Base-by-base conservation (phyloP, 1,284 basidiomycete genomes). In the Cystobasidium slooffiae region DNA sequence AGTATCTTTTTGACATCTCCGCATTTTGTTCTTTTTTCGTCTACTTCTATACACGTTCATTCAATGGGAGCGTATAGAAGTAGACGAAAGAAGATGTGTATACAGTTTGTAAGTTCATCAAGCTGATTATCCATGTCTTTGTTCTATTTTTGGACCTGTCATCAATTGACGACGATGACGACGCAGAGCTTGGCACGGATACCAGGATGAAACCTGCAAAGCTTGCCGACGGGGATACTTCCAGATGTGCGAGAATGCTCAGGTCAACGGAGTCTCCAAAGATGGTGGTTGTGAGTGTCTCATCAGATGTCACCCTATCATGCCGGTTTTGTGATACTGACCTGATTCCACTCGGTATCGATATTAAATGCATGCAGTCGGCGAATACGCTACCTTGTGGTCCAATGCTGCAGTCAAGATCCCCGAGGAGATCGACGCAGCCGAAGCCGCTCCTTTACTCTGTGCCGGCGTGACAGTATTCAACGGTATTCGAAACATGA, bases 381-480 rank as follows among this genome's bases (percentile, higher is more conserved):
- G 81, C 46, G 81, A 84, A 76, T 83, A 84, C 75, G 81, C 76
- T 6, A 80, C 80, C 5, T 78, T 83, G n/a, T 74, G 81, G 7
- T 77, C 81, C 18, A 82, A 84, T 44, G 83, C 83, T 0, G 75
- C 84, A 44, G 79, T 76, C 22, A 75, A 65, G 59, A 77, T 83
- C 51, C 84, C 82, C 7, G 77, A 75, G 43, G 82, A 80, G 47
- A 78, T 82, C 20, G 81, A 83, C 39, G 81, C 83, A 1, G 82
- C 80, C n/a, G 80, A 84, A 72, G 80, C 81, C 22, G 84, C 83
- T 6, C 84, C 84, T 16, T 77, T 85, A 3, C 78, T 84, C 70
- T 85, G 83, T 73, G 83, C 84, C 9, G 84, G 84, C 47, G 65
- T 81, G 16, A 81, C 83, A 5, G 80, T 80, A 37, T 81, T 78